Base-by-base conservation (phyloP, 805 yeast genomes). In the Metschnikowia kunwiensis region DNA sequence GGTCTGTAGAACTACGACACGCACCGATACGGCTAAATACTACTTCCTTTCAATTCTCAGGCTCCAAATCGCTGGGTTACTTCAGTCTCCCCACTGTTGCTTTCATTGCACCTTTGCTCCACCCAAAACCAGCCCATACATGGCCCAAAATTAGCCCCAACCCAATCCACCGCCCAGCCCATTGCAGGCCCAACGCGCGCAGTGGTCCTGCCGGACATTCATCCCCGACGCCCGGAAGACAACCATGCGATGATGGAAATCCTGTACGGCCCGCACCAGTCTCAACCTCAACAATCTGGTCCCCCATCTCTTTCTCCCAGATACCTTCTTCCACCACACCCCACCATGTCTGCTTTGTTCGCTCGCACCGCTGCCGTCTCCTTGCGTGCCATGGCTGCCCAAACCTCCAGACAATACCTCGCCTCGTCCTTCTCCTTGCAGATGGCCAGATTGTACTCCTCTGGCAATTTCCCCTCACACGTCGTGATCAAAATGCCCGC, bases 401-500 rank as follows among this genome's bases (percentile, higher is more conserved):
- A 52, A 43, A 26, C 48, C 47, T 22, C 44, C 24, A 48, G 49
- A 40, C 43, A 42, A 19, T 46, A 43, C 42, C 43, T 38, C 17
- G 45, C 49, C 31, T 44, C 44, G 32, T 34, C 51, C 25, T 45
- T 55, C 21, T 46, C 52, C 20, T 47, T 57, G 32, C 61, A 57
- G 45, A 54, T 60, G 53, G 64, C 65, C 22, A 57, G 74, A 52
- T 60, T 62, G 41, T 68, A 68, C 54, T 57, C 72, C 17, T 62
- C 72, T 20, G 62, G 61, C 25, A 65, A 68, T 49, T 86, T 77
- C 67, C 96, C 96, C 23, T 64, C 79, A 14, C 97, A 93, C 66
- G 78, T 84, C 43, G 80, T 93, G 57, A 87, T 93, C 54, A 82
- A 82, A 61, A 93, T 93, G 98, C 99, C 98, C 32, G 98, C 99